Evolutionary conservation across 169 alveolate species (phyloP).

Genomic region (Plasmodium falciparum): DNA sequence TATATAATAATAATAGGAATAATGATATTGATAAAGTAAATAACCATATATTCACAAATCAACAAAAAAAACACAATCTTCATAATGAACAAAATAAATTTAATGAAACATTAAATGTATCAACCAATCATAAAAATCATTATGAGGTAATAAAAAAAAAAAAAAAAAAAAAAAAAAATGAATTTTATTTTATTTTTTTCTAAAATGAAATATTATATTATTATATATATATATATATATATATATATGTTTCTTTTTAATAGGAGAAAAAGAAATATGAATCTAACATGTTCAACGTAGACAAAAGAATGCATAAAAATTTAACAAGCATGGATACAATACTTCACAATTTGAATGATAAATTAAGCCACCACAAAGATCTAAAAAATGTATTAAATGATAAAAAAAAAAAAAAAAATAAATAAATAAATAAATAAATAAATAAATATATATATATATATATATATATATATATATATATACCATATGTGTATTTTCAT

Average conservation of each 20-base stretch:
- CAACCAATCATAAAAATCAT: neutral
- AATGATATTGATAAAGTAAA: neutral
- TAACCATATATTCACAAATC: neutral
- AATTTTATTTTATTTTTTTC: too few species aligned
- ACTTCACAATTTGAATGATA: conserved; percentile 25
- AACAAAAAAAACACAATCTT: neutral
- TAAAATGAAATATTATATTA: neutral
- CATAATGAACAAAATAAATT: neutral
- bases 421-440: neutral
- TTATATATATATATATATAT: too few species aligned
- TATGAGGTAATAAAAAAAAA: neutral
- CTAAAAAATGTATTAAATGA: conserved; percentile 33
- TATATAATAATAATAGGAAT: neutral
- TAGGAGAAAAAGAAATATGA: conserved; percentile 1
- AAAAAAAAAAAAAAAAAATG: too few species aligned
- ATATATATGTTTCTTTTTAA: neutral
- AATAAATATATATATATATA: conserved; percentile 3
- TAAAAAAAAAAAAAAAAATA: too few species aligned
- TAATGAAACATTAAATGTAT: neutral
- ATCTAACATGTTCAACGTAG: conserved; percentile 49
- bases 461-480: neutral
- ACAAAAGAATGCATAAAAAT: conserved; percentile 53
- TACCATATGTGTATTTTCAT: neutral
- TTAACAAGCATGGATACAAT: conserved; percentile 24
- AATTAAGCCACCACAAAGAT: conserved; percentile 45